Evolutionary conservation across 202 grass and related monocot species (phyloP).

Genomic region (Panicum virgatum): DNA sequence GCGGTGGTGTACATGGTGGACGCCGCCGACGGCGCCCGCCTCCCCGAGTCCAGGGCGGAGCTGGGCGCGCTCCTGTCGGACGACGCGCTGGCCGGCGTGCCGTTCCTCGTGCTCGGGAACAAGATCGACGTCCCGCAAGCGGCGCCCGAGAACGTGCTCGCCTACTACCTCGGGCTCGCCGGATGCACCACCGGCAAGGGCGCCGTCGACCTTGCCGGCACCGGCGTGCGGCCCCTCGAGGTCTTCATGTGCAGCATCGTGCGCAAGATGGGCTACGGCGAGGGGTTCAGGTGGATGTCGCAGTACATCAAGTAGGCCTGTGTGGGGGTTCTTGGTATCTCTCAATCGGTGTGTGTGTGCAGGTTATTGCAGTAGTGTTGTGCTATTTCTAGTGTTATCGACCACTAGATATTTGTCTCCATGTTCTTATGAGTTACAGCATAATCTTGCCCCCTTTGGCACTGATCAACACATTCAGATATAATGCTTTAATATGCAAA

Average conservation of each 20-base stretch:
- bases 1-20: slow-evolving; percentile 51
- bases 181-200: slow-evolving; percentile 39
- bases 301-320: slow-evolving; percentile 43
- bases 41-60: slow-evolving; percentile 22
- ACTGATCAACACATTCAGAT: no score
- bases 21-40: neutral
- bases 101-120: slow-evolving; percentile 49
- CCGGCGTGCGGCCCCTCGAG: slow-evolving; percentile 24
- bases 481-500: no score
- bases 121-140: slow-evolving; percentile 38
- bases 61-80: slow-evolving; percentile 31
- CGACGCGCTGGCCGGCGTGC: slow-evolving; percentile 15
- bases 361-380: no score
- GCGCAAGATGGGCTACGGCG: slow-evolving; percentile 41
- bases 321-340: no score
- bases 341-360: no score
- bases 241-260: slow-evolving; percentile 53
- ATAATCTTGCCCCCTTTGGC: no score
- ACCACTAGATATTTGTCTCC: no score
- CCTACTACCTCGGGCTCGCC: slow-evolving; percentile 8
- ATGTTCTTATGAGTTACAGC: no score
- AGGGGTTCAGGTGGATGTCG: slow-evolving; percentile 38
- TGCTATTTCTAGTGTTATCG: no score
- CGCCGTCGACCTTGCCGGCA: neutral
- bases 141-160: neutral